Percentiles rank a stretch among this genome's conserved stretches.
phyloP scores from a whole-genome alignment of 805 yeast species.

The Metschnikowia dekortorum region DNA sequence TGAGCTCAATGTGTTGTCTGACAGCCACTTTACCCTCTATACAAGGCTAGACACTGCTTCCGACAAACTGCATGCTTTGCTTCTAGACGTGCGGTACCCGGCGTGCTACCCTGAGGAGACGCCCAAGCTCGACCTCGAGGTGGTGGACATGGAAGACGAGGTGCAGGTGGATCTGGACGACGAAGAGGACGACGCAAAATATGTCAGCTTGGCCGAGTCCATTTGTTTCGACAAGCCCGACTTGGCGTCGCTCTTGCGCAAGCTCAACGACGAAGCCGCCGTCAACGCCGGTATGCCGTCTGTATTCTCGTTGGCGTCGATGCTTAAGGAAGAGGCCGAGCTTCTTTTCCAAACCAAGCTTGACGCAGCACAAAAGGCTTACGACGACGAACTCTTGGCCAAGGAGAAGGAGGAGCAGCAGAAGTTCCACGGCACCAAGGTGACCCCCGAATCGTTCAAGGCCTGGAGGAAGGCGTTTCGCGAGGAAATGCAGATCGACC shows the following conservation, averaged over 20 bases:
- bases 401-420: conserved; percentile 81
- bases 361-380: conserved; percentile 46
- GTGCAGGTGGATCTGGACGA: conserved; percentile 37
- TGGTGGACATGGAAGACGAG: conserved; percentile 29
- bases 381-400: conserved; percentile 54
- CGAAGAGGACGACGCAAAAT: conserved; percentile 26
- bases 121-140: conserved; percentile 50
- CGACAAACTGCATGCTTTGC: conserved; percentile 51
- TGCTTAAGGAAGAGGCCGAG: conserved; percentile 81
- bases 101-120: conserved; percentile 76
- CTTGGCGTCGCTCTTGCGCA: conserved; percentile 33
- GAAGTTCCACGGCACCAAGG: conserved; percentile 88
- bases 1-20: conserved; percentile 53
- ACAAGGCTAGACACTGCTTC: conserved; percentile 67
- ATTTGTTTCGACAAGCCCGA: conserved; percentile 54
- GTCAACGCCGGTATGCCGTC: conserved; percentile 89
- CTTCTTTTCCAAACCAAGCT: conserved; percentile 56
- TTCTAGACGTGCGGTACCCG: conserved; percentile 67
- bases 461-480: conserved; percentile 74
- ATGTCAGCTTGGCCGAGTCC: conserved; percentile 52
- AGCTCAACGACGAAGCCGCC: conserved; percentile 57
- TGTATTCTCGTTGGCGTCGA: conserved; percentile 71
- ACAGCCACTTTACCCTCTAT: conserved; percentile 51
- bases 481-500: conserved; percentile 66
- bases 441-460: conserved; percentile 68